phyloP scores from a whole-genome alignment of 2,329 filamentous ascomycete species.

The Esteya vermicola region DNA sequence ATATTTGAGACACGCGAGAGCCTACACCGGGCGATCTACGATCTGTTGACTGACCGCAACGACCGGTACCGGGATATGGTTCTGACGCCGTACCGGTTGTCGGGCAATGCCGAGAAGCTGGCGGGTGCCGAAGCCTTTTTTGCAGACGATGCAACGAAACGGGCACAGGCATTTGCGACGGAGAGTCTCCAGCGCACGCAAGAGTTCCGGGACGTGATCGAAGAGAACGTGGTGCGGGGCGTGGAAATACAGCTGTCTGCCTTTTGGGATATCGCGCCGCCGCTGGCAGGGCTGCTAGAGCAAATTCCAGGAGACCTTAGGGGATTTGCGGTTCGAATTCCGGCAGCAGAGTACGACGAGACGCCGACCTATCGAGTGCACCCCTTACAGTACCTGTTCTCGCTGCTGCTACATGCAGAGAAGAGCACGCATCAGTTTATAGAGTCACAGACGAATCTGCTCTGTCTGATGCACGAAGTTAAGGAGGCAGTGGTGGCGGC shows the following conservation, averaged over 20 bases:
- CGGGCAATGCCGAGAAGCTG: slow-evolving; percentile 66
- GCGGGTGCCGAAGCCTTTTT: slow-evolving; percentile 73
- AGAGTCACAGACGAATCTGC: slow-evolving; percentile 79
- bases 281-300: slow-evolving; percentile 62
- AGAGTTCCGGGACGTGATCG: slow-evolving; percentile 65
- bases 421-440: slow-evolving; percentile 96
- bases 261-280: slow-evolving; percentile 95
- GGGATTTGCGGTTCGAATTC: slow-evolving; percentile 62
- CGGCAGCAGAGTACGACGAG: slow-evolving; percentile 65
- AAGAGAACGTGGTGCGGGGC: slow-evolving; percentile 72
- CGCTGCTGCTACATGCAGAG: slow-evolving; percentile 70
- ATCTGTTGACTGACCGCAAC: slow-evolving; percentile 73
- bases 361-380: slow-evolving; percentile 69
- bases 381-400: slow-evolving; percentile 83
- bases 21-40: slow-evolving; percentile 72
- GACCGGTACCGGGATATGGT: slow-evolving; percentile 77
- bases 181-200: slow-evolving; percentile 61
- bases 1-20: slow-evolving; percentile 88
- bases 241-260: slow-evolving; percentile 85
- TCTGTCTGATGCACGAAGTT: slow-evolving; percentile 84
- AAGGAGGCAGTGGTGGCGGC: slow-evolving; percentile 64
- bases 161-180: slow-evolving; percentile 54
- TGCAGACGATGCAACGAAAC: slow-evolving; percentile 57
- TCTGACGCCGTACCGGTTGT: slow-evolving; percentile 61
- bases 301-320: slow-evolving; percentile 46